Evolutionary conservation across 768 basidiomycete species (phyloP), one percentile per base, ranked within the genome.

Genomic region (Suillus subluteus): DNA sequence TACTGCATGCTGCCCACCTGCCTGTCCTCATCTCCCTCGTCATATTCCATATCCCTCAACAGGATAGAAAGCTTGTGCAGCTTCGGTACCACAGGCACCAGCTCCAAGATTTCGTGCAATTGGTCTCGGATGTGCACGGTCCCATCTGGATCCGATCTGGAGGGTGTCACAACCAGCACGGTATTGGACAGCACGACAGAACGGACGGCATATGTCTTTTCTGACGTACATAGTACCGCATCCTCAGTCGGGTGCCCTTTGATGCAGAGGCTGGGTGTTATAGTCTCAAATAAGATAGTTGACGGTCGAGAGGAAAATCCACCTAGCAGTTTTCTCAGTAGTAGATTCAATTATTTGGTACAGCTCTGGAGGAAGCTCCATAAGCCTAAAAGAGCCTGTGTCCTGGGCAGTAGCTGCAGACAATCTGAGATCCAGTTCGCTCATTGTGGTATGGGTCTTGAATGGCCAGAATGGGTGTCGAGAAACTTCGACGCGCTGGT

Each of bases 141-240:
- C 55, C 85, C 81, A 23, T 79, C 74, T 2, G 75, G 69, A 54
- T 74, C 68, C 4, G 71, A 69, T 46, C 79, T 74, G 2, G 82
- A 79, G 21, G 88, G 80, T 3, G 88, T 88, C 67, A 92, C 82
- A 54, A 98, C 85, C 15, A 96, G 81, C 41, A 96, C 79, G 0
- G 95, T 90, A 76, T 99, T 99, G 21, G 96, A 98, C 58, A 98
- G 81, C 11, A 85, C 84, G n/a, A 99, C 90, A 0, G 95, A 91
- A 64, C 96, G 89, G 35, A 99, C 79, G 2, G 86, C 73, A 74
- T 91, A 99, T 0, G 97, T 99, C 74, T 86, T 88, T 65, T 89
- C 83, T 0, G 82, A 71, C 0, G 96, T 97, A 76, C 97, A 98
- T 11, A 97, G 79, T 0, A 98, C 95, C 0, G 96, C 97, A 71